Conservation (phyloP, 2,329 filamentous ascomycete species). For the Penicillium corylophilum region DNA sequence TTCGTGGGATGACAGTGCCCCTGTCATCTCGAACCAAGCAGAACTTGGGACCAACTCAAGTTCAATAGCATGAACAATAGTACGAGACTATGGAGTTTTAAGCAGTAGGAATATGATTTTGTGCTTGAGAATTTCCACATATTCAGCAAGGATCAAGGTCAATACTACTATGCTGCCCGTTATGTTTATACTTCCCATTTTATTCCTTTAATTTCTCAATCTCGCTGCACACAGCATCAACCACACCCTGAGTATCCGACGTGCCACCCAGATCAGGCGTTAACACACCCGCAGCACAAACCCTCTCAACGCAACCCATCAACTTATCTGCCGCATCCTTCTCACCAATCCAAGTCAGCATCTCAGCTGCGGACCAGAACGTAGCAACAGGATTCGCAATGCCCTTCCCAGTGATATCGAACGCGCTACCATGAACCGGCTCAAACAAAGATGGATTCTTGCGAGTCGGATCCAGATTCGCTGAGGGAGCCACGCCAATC, state of each 20-base stretch:
- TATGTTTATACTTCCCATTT: neutral
- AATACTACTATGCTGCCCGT: no score
- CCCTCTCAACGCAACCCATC: conserved; percentile 60
- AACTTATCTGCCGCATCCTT: conserved; percentile 56
- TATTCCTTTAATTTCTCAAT: conserved; percentile 37
- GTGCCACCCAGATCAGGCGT: conserved; percentile 61
- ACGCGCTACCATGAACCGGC: conserved; percentile 63
- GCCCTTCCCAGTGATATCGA: conserved; percentile 63
- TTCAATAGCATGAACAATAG: no score
- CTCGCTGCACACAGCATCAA: conserved; percentile 55
- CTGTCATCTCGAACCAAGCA: conserved; percentile 50
- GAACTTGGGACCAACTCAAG: no score
- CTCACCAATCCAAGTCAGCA: conserved; percentile 62
- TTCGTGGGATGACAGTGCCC: conserved; percentile 46
- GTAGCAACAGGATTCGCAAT: conserved; percentile 62
- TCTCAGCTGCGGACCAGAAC: conserved; percentile 68
- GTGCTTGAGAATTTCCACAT: no score
- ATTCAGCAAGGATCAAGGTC: no score
- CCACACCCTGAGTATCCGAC: conserved; percentile 57
- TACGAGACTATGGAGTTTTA: no score
- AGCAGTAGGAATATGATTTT: no score
- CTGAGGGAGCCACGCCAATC: conserved; percentile 69
- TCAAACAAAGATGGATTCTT: conserved; percentile 62
- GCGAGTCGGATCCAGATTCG: conserved; percentile 64
- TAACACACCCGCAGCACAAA: conserved; percentile 53